Conservation (phyloP, 495 filamentous ascomycete species). For the Penicillium nucicola region DNA sequence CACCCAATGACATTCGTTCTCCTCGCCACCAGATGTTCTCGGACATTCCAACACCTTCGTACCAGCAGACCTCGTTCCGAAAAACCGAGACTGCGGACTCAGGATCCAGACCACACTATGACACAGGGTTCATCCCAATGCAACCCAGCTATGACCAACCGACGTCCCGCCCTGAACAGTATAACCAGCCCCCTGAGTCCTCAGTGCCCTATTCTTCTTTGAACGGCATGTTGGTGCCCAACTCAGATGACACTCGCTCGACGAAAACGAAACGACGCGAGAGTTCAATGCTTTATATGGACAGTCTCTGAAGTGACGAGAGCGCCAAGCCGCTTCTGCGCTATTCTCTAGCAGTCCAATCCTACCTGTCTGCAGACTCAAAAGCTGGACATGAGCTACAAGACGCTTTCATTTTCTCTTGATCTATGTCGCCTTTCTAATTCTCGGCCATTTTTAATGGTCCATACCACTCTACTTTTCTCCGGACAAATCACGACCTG, state of each 20-base stretch:
- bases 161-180: slow-evolving; percentile 21
- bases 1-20: slow-evolving; percentile 60
- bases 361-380: too few species aligned
- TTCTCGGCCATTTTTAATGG: slow-evolving; percentile 2
- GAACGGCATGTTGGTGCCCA: slow-evolving; percentile 40
- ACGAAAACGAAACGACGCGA: slow-evolving; percentile 54
- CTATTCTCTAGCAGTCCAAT: not conserved
- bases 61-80: slow-evolving; percentile 59
- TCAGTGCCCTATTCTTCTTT: slow-evolving; percentile 36
- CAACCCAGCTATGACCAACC: slow-evolving; percentile 56
- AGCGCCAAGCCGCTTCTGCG: not conserved
- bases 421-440: not conserved
- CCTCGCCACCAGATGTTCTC: slow-evolving; percentile 69
- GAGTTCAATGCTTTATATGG: slow-evolving; percentile 58
- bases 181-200: slow-evolving; percentile 20
- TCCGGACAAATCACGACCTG: slow-evolving; percentile 24
- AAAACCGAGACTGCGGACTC: slow-evolving; percentile 21
- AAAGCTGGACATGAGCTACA: too few species aligned
- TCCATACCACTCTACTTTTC: slow-evolving; percentile 4
- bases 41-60: slow-evolving; percentile 63
- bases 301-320: slow-evolving; percentile 6
- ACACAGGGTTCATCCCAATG: slow-evolving; percentile 61
- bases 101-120: slow-evolving; percentile 31
- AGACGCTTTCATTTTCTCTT: too few species aligned
- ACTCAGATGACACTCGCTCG: slow-evolving; percentile 32